These are phyloP conservation scores for Curvularia hawaiiensis DNA, from an alignment of 2,329 filamentous ascomycete species.

Conservation along the genomic window DNA sequence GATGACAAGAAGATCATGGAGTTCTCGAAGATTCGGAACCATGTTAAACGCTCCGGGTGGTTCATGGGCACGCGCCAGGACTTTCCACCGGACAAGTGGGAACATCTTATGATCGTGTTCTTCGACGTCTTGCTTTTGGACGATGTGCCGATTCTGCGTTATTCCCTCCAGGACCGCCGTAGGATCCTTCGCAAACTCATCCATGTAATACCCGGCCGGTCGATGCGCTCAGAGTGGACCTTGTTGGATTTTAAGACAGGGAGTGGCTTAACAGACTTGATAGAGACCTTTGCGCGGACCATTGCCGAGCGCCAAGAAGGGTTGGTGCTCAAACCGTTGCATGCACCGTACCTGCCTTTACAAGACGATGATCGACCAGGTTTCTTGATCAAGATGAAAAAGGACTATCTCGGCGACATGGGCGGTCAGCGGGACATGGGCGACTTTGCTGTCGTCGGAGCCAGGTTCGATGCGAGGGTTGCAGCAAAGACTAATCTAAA, in stretches of 20 bases:
- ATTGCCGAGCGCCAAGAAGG: conserved; percentile 75
- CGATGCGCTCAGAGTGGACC: conserved; percentile 69
- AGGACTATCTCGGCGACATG: conserved; percentile 79
- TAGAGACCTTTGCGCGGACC: conserved; percentile 64
- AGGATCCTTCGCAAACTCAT: conserved; percentile 64
- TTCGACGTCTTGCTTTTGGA: conserved; percentile 66
- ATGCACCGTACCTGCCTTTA: conserved; percentile 73
- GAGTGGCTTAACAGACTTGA: conserved; percentile 40
- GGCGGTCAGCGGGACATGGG: conserved; percentile 70
- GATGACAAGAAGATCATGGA: conserved; percentile 67
- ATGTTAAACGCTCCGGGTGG: conserved; percentile 73
- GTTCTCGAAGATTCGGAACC: conserved; percentile 83
- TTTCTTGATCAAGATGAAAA: conserved; percentile 83
- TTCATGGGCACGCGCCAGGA: conserved; percentile 72
- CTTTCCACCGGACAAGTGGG: conserved; percentile 62
- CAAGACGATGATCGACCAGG: conserved; percentile 35
- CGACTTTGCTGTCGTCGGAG: conserved; percentile 82
- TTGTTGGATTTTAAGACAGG: conserved; percentile 66
- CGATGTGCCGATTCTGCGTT: conserved; percentile 57
- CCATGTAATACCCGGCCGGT: conserved; percentile 62
- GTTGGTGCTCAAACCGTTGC: conserved; percentile 75
- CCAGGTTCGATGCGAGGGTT: conserved; percentile 68
- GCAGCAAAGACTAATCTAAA: conserved; percentile 61
- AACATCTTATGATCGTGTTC: conserved; percentile 66
- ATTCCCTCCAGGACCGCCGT: conserved; percentile 65